Evolutionary conservation across 176 grass and related monocot species (phyloP), one percentile per base, ranked within the genome.

Genomic region (Tillandsia leiboldiana): DNA sequence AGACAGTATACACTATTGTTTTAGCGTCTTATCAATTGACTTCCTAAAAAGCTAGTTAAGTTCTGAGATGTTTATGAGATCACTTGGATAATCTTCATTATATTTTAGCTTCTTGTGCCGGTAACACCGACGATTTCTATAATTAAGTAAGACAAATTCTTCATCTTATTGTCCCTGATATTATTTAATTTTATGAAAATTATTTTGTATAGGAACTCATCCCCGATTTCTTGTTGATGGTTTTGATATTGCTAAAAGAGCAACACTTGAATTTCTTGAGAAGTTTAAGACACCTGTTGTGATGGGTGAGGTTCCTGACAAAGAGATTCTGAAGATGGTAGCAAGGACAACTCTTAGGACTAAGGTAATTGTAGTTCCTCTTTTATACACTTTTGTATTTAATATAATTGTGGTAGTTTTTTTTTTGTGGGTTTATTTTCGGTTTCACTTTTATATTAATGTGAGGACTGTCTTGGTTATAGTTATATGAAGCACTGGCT

Each of bases 141-240:
- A 9, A 18, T 18, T 56, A 56, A 12, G 3, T 5, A 59, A 61
- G 7, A 8, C 9, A 61, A 61, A 15, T 2, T 18, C 10, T 61
- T 61, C 56, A 23, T 61, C 15, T 61, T 10, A 61, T 23, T 18
- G 11, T 20, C 15, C 56, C 22, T 76, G 71, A 48, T 70, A n/a
- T 75, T 57, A 49, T 67, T 64, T 51, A 63, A 70, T 67, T 11
- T 3, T 66, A 26, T 51, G 23, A 51, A 15, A 69, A 67, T 56
- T n/a, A 23, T 20, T 11, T 47, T 20, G 14, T 80, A 20, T 18
- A 97, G 93, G 94, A 61, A 99, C 90, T 50, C 94, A 99, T 71
- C 94, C 94, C 68, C 76, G 94, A 0, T 92, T 99, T 75, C 66
- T 99, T 68, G 94, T 99, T 73, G 94, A 99, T 72, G 94, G 94